phyloP scores from a whole-genome alignment of 345 rosid genomes.

The Rubroshorea leprosula region DNA sequence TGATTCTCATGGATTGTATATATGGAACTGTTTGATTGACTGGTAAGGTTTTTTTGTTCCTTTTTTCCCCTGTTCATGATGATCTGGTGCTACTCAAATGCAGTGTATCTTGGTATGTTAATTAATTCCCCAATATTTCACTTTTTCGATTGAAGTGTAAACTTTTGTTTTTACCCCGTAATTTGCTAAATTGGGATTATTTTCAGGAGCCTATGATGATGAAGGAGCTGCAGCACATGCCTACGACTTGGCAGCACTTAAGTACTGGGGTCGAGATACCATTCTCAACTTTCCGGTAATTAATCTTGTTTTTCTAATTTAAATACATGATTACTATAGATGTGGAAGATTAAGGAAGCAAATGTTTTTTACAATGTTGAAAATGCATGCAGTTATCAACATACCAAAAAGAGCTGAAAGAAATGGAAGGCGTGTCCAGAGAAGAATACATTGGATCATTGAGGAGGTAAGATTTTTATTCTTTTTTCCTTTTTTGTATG shows the following conservation, averaged over 20 bases:
- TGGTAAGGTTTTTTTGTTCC: not conserved
- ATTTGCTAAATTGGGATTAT: not conserved
- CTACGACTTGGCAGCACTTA: constrained; percentile 92
- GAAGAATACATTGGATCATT: constrained; percentile 87
- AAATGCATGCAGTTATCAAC: constrained; percentile 36
- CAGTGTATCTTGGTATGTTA: constrained; percentile 23
- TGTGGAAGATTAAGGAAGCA: too few species aligned
- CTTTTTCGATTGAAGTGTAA: too few species aligned
- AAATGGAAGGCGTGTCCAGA: constrained; percentile 73
- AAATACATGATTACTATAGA: too few species aligned
- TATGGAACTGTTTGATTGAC: not conserved
- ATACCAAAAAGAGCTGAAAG: constrained; percentile 58
- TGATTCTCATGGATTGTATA: not conserved
- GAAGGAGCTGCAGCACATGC: constrained; percentile 95
- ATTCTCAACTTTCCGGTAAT: constrained; percentile 82
- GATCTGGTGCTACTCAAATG: not conserved
- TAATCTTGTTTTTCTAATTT: too few species aligned
- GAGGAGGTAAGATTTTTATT: constrained; percentile 75
- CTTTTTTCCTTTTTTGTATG: too few species aligned
- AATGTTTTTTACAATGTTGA: too few species aligned
- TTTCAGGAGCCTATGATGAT: constrained; percentile 81
- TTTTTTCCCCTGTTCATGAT: not conserved
- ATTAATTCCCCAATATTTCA: not conserved
- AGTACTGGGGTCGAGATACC: constrained; percentile 86
- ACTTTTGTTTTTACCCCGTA: not conserved